Evolutionary conservation across 2,329 filamentous ascomycete genomes (phyloP), one percentile per base, ranked within the genome.

Genomic region (Chaetomium globosum): DNA sequence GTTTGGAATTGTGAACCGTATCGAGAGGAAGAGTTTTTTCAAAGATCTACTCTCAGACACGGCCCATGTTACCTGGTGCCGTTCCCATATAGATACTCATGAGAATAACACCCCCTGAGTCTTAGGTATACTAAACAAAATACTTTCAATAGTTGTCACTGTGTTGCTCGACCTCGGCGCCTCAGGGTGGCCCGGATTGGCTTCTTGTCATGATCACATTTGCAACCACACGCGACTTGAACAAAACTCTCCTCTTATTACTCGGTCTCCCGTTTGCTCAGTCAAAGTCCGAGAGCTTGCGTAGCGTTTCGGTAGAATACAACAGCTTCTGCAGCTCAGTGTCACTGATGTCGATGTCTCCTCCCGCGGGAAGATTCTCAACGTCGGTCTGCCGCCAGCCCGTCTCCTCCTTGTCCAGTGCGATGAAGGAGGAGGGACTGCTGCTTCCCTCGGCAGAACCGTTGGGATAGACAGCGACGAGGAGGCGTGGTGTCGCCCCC

Each of bases 241-340:
- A 39, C 53, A 56, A 21, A 5, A n/a, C 13, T 8, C 2, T 12
- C 26, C 23, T 19, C 36, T 19, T 57, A 19, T 51, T 59, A 12
- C 59, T 19, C 33, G 4, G 26, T 43, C 1, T 26, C 26, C 2
- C 19, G 16, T 21, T 7, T 26, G 65, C 71, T 26, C 72, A 78
- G 10, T 76, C 76, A 46, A 66, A 72, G 5, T 74, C 74, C 30
- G 60, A 64, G 26, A 79, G 75, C 71, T 85, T 85, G 55, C 83
- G 79, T 69, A 85, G 71, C 48, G 76, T 79, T 69, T 83, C 82
- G 1, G 77, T 77, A 19, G 75, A 80, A 64, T 83, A 83, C 36
- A 85, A 67, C 8, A 84, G 72, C 59, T 75, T 74, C 5, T 76
- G 75, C 21, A 82, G 73, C 56, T 83, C 79, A 0, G 75, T 73